Conservation (phyloP, 805 yeast species). For the Candida sonorensis region DNA sequence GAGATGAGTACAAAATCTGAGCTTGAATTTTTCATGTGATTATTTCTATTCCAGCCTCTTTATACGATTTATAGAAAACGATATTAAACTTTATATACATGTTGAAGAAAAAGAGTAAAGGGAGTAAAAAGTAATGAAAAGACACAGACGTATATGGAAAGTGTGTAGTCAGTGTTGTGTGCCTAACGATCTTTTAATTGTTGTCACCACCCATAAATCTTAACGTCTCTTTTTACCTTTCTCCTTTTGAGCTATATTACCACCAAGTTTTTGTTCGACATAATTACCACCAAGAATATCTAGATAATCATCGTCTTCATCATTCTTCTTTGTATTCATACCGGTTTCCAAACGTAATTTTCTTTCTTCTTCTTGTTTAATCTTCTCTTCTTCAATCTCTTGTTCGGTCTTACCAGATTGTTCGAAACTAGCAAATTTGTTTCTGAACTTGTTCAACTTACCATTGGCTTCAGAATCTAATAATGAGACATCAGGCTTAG, state of each 20-base stretch:
- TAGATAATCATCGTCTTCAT: slow-evolving; percentile 39
- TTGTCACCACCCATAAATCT: no score
- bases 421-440: slow-evolving; percentile 50
- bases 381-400: slow-evolving; percentile 19
- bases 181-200: no score
- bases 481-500: slow-evolving; percentile 66
- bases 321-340: slow-evolving; percentile 15
- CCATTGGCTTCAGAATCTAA: slow-evolving; percentile 83
- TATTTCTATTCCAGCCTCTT: no score
- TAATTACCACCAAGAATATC: slow-evolving; percentile 48
- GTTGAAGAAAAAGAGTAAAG: background rate
- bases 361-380: slow-evolving; percentile 23
- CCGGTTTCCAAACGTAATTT: slow-evolving; percentile 24
- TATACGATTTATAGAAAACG: no score
- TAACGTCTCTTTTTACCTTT: slow-evolving; percentile 20
- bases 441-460: slow-evolving; percentile 66
- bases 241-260: slow-evolving; percentile 27
- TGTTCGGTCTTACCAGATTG: slow-evolving; percentile 27
- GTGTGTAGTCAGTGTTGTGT: no score
- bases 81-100: slow-evolving; percentile 3
- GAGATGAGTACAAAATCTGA: background rate
- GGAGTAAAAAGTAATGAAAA: no score
- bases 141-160: no score
- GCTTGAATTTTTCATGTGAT: no score
- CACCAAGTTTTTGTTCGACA: slow-evolving; percentile 30